A percentile compares a stretch with the other conserved stretches of the same genome.
phyloP scores from a whole-genome alignment of 352 stramenopile genomes.

The Saprolegnia diclina region DNA sequence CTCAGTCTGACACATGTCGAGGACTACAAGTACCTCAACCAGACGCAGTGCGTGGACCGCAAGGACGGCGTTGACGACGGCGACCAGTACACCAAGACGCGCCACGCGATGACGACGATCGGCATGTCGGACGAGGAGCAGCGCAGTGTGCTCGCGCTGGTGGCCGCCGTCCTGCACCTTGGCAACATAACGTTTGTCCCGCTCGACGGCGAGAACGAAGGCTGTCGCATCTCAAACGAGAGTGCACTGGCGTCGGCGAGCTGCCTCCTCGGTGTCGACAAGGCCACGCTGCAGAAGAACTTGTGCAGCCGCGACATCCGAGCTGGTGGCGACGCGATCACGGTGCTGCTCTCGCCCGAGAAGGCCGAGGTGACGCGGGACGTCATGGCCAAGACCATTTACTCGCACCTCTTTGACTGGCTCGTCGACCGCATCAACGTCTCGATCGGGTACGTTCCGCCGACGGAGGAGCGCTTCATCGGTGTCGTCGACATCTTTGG shows the following conservation, averaged over 20 bases:
- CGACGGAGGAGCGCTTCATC: constrained; percentile 28
- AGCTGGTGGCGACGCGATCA: constrained; percentile 55
- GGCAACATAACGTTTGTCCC: constrained; percentile 77
- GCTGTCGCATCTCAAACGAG: constrained; percentile 34
- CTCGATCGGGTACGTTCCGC: constrained; percentile 37
- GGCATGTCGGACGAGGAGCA: constrained; percentile 75
- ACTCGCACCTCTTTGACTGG: constrained; percentile 39
- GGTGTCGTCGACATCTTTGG: constrained; percentile 50
- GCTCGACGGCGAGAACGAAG: constrained; percentile 33
- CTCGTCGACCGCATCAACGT: constrained; percentile 38
- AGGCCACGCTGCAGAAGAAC: constrained; percentile 48
- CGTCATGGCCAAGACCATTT: constrained; percentile 33
- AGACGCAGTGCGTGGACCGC: constrained; percentile 63
- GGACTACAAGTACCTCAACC: constrained; percentile 81
- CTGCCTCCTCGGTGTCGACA: constrained; percentile 40
- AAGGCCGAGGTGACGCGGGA: constrained; percentile 31
- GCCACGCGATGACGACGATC: constrained; percentile 75
- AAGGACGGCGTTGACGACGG: constrained; percentile 75
- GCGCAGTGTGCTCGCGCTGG: constrained; percentile 68
- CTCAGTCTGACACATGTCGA: constrained; percentile 43
- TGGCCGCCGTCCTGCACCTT: constrained; percentile 82
- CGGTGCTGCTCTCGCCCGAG: constrained; percentile 29
- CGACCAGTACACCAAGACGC: constrained; percentile 66
- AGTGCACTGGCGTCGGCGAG: constrained; percentile 27
- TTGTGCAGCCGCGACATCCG: constrained; percentile 64